These are phyloP conservation scores for Epichloe baconii DNA, from an alignment of 2,329 filamentous ascomycete genomes.

Conservation along the genomic window DNA sequence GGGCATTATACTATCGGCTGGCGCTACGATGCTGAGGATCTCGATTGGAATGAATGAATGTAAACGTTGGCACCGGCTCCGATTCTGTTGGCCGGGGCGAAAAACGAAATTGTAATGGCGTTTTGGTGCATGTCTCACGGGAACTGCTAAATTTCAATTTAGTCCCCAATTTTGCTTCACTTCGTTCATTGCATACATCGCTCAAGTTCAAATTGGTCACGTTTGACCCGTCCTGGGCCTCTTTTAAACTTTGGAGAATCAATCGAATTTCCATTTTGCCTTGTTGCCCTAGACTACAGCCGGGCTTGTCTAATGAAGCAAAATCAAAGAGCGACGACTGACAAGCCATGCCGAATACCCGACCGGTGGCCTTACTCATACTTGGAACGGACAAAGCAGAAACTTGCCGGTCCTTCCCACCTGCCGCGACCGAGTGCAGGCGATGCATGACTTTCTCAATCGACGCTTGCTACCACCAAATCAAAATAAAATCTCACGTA, in stretches of 20 bases:
- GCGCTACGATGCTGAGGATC: not conserved
- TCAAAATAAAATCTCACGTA: slow-evolving; percentile 13
- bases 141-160: not conserved
- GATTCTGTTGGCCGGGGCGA: not conserved
- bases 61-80: not conserved
- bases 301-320: slow-evolving; percentile 17
- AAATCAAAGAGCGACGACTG: slow-evolving; percentile 20
- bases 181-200: not conserved
- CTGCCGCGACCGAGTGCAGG: slow-evolving; percentile 3
- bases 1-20: not conserved
- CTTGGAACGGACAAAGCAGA: slow-evolving; percentile 9
- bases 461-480: slow-evolving; percentile 5
- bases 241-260: not conserved
- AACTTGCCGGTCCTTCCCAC: slow-evolving; percentile 2
- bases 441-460: slow-evolving; percentile 1
- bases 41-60: not conserved
- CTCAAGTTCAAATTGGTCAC: not conserved
- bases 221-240: not conserved
- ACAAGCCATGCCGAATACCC: slow-evolving; percentile 18
- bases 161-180: not conserved
- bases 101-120: not conserved
- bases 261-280: slow-evolving; percentile 4
- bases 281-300: slow-evolving; percentile 21
- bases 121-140: not conserved
- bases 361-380: slow-evolving; percentile 18